Conservation (phyloP, 164 flowering plant species). For the Aristolochia californica region DNA sequence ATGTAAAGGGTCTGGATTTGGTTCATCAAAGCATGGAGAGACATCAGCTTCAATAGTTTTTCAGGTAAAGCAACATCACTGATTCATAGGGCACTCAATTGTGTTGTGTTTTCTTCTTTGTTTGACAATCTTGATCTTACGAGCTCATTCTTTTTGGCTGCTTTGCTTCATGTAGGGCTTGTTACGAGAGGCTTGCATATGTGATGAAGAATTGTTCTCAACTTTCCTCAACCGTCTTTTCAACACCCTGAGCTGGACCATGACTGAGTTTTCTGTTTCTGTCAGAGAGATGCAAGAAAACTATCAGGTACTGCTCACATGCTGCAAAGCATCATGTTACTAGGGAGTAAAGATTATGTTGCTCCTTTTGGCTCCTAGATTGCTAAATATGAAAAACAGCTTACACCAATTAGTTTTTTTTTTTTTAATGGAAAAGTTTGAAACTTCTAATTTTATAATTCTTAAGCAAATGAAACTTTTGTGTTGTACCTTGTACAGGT, state of each 20-base stretch:
- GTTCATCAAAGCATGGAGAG: constrained; percentile 70
- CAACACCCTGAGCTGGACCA: constrained; percentile 91
- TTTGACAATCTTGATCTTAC: neutral
- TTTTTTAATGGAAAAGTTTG: neutral
- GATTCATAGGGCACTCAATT: neutral
- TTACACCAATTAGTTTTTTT: neutral
- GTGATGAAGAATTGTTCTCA: constrained; percentile 56
- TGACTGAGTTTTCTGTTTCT: constrained; percentile 92
- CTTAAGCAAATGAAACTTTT: neutral
- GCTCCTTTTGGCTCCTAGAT: neutral
- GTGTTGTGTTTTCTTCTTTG: neutral
- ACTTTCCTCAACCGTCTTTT: constrained; percentile 78
- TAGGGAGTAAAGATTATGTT: too few relatives aligned
- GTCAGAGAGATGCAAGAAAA: constrained; percentile 86
- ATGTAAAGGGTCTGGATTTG: constrained; percentile 81
- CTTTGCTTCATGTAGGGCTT: constrained; percentile 33
- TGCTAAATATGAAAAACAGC: neutral
- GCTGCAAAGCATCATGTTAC: neutral
- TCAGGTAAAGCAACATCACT: constrained; percentile 43
- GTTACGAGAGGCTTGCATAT: constrained; percentile 61
- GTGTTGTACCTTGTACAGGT: constrained; percentile 31
- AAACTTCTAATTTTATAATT: neutral
- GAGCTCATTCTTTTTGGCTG: neutral
- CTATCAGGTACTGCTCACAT: constrained; percentile 35
- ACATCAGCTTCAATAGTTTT: constrained; percentile 62